These are phyloP conservation scores for Brachypodium distachyon DNA, from an alignment of 202 grass and related monocot species.

Conservation along the genomic window DNA sequence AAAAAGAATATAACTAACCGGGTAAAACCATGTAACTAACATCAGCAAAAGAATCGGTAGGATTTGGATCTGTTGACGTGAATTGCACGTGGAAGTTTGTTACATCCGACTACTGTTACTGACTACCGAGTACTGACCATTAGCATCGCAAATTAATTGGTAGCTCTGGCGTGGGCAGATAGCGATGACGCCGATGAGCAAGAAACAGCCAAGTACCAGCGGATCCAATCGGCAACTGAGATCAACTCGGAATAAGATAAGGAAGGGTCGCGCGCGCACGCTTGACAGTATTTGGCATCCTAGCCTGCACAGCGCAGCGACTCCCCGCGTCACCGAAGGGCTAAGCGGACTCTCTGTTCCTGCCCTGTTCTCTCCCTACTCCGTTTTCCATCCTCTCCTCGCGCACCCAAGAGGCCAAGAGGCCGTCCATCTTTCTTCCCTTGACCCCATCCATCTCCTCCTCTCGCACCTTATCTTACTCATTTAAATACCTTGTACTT, in stretches of 20 bases:
- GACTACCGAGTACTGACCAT: not conserved
- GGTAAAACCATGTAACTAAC: too few relatives aligned
- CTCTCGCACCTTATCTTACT: slow-evolving; percentile 36
- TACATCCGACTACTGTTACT: not conserved
- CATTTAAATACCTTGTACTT: slow-evolving; percentile 32
- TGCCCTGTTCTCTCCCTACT: too few relatives aligned
- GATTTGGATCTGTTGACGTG: not conserved
- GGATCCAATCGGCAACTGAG: not conserved
- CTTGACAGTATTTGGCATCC: not conserved
- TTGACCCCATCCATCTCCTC: not conserved
- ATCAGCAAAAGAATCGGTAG: not conserved
- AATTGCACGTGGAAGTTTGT: slow-evolving; percentile 1
- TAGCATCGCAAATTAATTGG: not conserved
- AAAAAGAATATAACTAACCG: too few relatives aligned
- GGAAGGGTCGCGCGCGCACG: not conserved
- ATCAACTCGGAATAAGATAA: slow-evolving; percentile 19
- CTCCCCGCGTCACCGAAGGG: slow-evolving; percentile 30
- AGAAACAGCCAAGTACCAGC: not conserved
- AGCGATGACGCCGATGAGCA: not conserved
- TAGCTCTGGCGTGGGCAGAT: not conserved
- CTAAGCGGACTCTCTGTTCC: not conserved
- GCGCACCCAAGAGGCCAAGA: slow-evolving; percentile 19
- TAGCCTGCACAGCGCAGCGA: not conserved
- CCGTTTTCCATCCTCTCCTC: not conserved
- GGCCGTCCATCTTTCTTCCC: slow-evolving; percentile 2